Evolutionary conservation across 164 flowering plant genomes (phyloP).

Genomic region (Nymphaea thermarum): DNA sequence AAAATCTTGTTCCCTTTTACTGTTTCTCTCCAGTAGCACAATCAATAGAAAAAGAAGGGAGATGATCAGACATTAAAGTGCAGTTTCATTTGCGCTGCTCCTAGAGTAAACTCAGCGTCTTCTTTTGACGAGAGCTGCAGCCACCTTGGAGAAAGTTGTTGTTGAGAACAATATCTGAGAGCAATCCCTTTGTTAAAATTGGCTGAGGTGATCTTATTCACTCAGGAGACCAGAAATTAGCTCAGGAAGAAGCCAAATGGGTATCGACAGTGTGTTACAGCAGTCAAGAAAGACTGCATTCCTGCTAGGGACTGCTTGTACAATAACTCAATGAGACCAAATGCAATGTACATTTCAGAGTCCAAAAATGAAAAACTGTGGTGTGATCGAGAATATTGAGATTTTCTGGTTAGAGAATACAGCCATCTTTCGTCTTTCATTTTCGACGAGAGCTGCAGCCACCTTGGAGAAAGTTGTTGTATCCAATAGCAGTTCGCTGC

Average conservation of each 20-base stretch:
- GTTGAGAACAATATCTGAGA: slow-evolving; percentile 51
- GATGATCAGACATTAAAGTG: neutral
- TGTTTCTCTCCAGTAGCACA: too few relatives aligned
- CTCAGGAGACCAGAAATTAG: slow-evolving; percentile 48
- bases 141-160: slow-evolving; percentile 42
- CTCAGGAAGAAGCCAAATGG: slow-evolving; percentile 68
- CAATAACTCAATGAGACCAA: slow-evolving; percentile 64
- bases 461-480: slow-evolving; percentile 65
- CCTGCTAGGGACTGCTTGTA: slow-evolving; percentile 47
- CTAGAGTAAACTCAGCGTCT: slow-evolving; percentile 12
- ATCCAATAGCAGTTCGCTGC: slow-evolving; percentile 51
- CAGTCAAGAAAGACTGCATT: slow-evolving; percentile 59
- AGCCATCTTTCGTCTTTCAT: slow-evolving; percentile 29
- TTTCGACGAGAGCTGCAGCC: slow-evolving; percentile 57
- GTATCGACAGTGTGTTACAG: slow-evolving; percentile 57
- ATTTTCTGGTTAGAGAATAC: slow-evolving; percentile 11
- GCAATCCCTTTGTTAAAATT: slow-evolving; percentile 34
- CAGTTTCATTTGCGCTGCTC: slow-evolving; percentile 6
- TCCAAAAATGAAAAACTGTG: slow-evolving; percentile 55
- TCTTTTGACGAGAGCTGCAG: slow-evolving; percentile 39
- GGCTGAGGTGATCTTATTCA: slow-evolving; percentile 36
- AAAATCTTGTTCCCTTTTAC: too few relatives aligned
- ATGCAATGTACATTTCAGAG: slow-evolving; percentile 70
- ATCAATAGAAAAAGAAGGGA: too few relatives aligned
- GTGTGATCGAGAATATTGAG: slow-evolving; percentile 54